Percentiles rank a stretch among this genome's conserved stretches.
phyloP scores from a whole-genome alignment of 2,329 filamentous ascomycete species.

The Hypomyces perniciosus region DNA sequence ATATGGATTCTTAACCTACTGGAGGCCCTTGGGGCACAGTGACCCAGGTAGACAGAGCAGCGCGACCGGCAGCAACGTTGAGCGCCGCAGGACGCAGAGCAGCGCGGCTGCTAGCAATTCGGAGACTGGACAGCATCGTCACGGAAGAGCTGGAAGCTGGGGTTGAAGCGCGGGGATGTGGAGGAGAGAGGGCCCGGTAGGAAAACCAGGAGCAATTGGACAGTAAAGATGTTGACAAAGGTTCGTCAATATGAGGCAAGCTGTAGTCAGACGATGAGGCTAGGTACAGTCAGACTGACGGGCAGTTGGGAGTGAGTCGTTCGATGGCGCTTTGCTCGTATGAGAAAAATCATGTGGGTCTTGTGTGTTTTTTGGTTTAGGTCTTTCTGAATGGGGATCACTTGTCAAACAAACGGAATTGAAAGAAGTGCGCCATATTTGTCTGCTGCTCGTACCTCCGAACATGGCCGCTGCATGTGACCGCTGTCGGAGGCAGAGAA shows the following conservation, averaged over 20 bases:
- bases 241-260: background rate
- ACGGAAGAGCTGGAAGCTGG: conserved; percentile 10
- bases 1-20: conserved; percentile 48
- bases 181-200: background rate
- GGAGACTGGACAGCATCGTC: conserved; percentile 50
- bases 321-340: conserved; percentile 4
- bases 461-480: too few species aligned
- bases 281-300: conserved; percentile 4
- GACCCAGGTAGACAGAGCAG: conserved; percentile 74
- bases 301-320: conserved; percentile 4
- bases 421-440: background rate
- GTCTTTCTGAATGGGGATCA: background rate
- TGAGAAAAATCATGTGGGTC: conserved; percentile 11
- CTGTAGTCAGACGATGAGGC: conserved; percentile 3
- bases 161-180: background rate
- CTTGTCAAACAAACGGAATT: background rate
- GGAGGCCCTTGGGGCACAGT: conserved; percentile 91
- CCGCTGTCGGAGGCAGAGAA: too few species aligned
- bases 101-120: conserved; percentile 47
- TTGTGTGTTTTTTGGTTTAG: background rate
- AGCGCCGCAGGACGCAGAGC: conserved; percentile 35
- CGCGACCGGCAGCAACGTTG: conserved; percentile 39
- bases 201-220: conserved; percentile 6
- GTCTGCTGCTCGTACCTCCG: too few species aligned
- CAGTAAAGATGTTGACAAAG: conserved; percentile 3